These are phyloP conservation scores for Microdochium paspali DNA, from an alignment of 2,329 filamentous ascomycete species.

Conservation along the genomic window DNA sequence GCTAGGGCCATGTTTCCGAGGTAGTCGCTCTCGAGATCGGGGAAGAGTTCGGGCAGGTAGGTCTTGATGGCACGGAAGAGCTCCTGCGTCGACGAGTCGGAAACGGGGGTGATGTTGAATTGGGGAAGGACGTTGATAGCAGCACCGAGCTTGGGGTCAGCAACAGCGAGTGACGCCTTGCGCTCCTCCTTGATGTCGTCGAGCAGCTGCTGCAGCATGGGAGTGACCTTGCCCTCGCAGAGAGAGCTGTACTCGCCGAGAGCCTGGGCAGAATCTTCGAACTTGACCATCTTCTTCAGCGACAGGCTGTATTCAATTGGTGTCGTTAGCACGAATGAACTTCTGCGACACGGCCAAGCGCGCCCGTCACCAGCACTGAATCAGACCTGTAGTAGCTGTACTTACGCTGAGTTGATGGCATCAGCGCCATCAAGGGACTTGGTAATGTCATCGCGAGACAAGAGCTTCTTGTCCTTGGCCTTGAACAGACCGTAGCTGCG, in stretches of 20 bases:
- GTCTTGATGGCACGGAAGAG: constrained; percentile 91
- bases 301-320: constrained; percentile 54
- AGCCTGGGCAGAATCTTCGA: constrained; percentile 84
- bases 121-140: constrained; percentile 88
- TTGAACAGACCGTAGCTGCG: constrained; percentile 93
- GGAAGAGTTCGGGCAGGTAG: constrained; percentile 82
- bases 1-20: constrained; percentile 92
- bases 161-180: constrained; percentile 89
- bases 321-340: constrained; percentile 7
- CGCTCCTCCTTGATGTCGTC: constrained; percentile 93
- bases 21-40: constrained; percentile 74
- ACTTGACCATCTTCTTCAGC: constrained; percentile 95
- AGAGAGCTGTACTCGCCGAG: constrained; percentile 84
- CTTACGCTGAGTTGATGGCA: constrained; percentile 78
- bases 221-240: constrained; percentile 90
- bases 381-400: constrained; percentile 12
- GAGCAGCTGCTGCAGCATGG: constrained; percentile 72
- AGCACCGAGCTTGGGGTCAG: constrained; percentile 84
- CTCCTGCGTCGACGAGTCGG: constrained; percentile 74
- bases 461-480: constrained; percentile 94
- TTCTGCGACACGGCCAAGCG: not conserved
- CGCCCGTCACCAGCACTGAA: constrained; percentile 1
- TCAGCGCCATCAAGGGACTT: constrained; percentile 71
- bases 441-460: constrained; percentile 76
- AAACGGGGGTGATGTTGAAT: constrained; percentile 73